Percentiles rank a stretch among this genome's conserved stretches.
Conservation (phyloP, 331 rosid species). For the Malus hybrid region DNA sequence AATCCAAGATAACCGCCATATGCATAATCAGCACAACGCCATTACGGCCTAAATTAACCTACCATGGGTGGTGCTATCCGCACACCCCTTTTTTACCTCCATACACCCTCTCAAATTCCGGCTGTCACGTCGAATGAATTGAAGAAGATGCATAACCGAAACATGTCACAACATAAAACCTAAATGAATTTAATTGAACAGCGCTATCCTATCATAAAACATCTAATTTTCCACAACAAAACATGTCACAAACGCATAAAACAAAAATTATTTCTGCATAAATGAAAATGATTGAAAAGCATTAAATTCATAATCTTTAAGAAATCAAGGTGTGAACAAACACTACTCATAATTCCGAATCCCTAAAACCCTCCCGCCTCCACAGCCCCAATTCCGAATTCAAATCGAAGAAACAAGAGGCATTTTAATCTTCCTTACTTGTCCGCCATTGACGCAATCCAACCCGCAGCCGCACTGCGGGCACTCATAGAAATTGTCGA, state of each 20-base stretch:
- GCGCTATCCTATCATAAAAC: too few species aligned
- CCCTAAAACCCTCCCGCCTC: background rate
- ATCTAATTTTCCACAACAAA: background rate
- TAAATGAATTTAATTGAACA: too few species aligned
- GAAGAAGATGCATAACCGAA: too few species aligned
- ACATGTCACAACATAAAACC: too few species aligned
- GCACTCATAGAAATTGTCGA: conserved; percentile 23
- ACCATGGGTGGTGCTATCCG: too few species aligned
- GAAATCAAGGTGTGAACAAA: background rate
- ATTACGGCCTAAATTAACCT: background rate
- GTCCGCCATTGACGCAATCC: conserved; percentile 8
- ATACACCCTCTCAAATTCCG: too few species aligned
- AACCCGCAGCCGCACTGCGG: conserved; percentile 30
- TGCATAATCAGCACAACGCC: background rate
- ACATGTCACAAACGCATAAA: background rate
- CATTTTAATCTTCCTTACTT: conserved; percentile 8
- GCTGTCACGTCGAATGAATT: too few species aligned
- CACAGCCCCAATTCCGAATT: background rate
- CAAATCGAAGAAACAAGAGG: conserved; percentile 4
- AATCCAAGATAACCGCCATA: background rate
- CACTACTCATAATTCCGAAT: background rate
- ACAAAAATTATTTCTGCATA: too few species aligned
- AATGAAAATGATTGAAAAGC: background rate
- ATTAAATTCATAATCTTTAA: background rate
- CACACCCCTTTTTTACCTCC: too few species aligned